Percentiles rank a stretch among this genome's conserved stretches.
phyloP scores from a whole-genome alignment of 1,284 basidiomycete genomes.

The Gymnopus androsaceus region DNA sequence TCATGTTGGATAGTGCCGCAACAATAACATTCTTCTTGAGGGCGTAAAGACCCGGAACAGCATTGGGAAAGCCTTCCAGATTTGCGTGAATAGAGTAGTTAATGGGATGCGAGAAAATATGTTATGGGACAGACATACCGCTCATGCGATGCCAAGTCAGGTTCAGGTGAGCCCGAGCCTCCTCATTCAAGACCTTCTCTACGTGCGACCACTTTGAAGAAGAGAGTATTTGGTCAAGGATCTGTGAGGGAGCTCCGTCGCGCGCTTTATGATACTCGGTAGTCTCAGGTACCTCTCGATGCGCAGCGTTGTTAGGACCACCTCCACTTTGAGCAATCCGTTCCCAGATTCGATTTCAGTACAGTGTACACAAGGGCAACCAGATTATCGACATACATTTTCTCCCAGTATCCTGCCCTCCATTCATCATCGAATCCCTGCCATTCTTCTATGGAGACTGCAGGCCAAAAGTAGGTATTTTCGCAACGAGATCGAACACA shows the following conservation, averaged over 20 bases:
- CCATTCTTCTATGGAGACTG: constrained; percentile 39
- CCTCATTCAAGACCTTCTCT: too few relatives aligned
- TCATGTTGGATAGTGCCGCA: constrained; percentile 63
- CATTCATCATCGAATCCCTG: constrained; percentile 55
- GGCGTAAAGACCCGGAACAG: constrained; percentile 45
- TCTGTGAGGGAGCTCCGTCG: constrained; percentile 36
- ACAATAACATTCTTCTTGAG: constrained; percentile 56
- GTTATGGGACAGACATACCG: constrained; percentile 35
- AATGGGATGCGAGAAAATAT: background rate
- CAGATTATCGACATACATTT: constrained; percentile 45
- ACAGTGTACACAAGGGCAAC: background rate
- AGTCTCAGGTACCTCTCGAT: constrained; percentile 46
- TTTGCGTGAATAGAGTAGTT: background rate
- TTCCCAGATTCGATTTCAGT: constrained; percentile 20
- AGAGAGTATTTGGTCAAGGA: constrained; percentile 55
- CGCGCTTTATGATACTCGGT: background rate
- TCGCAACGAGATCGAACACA: too few relatives aligned
- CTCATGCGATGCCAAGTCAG: constrained; percentile 57
- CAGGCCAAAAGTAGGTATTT: too few relatives aligned
- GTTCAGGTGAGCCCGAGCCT: too few relatives aligned
- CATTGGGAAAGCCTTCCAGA: constrained; percentile 58
- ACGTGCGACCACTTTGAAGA: constrained; percentile 49
- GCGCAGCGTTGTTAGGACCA: constrained; percentile 53
- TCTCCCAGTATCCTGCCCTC: constrained; percentile 51
- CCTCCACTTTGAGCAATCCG: constrained; percentile 44